Base-by-base conservation (phyloP, 2,329 filamentous ascomycete species). In the Chaetomium sp. region DNA sequence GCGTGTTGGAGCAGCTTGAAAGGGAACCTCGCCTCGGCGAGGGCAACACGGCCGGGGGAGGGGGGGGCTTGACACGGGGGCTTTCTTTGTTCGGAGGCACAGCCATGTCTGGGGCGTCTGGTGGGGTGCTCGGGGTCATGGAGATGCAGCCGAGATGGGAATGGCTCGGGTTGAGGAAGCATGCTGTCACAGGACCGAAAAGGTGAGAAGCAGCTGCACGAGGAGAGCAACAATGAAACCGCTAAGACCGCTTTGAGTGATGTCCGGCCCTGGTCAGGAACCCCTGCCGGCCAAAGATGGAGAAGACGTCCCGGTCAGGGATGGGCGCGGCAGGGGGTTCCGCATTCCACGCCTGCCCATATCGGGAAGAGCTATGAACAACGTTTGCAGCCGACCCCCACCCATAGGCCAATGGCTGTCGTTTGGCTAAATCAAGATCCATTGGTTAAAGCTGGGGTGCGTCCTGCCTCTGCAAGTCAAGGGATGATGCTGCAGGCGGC, bases 141-240 rank as follows among this genome's bases (percentile, higher is more conserved):
- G 62, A 31, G 50, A 61, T 33, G 31, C n/a, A 62, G 42, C 64
- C 55, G 51, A 62, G 64, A 66, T 27, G 33, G 65, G 66, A 65
- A 67, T 58, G 51, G 63, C 25, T 49, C 60, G 47, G 53, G 54
- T 66, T 53, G 51, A 60, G 53, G 67, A 49, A 65, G 67, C 65
- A 45, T 63, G 62, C 63, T 66, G 68, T 65, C 65, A 70, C 70
- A 68, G 57, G 65, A 35, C 67, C 27, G 57, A 54, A 69, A 69
- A 63, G 56, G 65, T 57, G 60, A 68, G 64, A 67, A 65, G 65
- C 63, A 65, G 59, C 65, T 70, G 70, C 68, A 69, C 53, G 69
- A 65, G 66, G 65, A 59, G 31, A 63, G 63, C 55, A 65, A 65
- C 54, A 67, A 64, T 72, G 71, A 72, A 72, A 72, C 71, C 69